phyloP scores from a whole-genome alignment of 2,329 filamentous ascomycete species.

The Lecanoromycetidae sp. region DNA sequence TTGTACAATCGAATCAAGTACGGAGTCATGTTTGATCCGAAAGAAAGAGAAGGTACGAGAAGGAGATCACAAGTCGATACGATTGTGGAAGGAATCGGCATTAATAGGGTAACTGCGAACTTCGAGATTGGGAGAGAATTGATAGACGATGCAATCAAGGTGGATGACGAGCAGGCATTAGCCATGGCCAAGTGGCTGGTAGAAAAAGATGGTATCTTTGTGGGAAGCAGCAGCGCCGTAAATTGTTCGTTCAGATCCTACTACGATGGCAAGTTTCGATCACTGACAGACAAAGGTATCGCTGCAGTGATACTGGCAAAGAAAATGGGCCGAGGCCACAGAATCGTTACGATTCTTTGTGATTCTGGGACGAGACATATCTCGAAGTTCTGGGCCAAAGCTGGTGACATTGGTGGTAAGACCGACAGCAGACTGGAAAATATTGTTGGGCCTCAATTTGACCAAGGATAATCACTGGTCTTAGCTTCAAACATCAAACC shows the following conservation, averaged over 20 bases:
- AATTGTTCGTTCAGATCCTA: conserved; percentile 51
- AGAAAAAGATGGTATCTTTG: conserved; percentile 87
- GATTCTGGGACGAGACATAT: conserved; percentile 40
- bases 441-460: conserved; percentile 26
- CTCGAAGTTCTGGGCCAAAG: conserved; percentile 40
- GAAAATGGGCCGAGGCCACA: conserved; percentile 36
- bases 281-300: conserved; percentile 28
- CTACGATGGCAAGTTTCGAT: conserved; percentile 1
- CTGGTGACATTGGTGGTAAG: conserved; percentile 34
- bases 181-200: conserved; percentile 94
- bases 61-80: conserved; percentile 86
- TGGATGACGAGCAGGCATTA: conserved; percentile 79
- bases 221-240: conserved; percentile 90
- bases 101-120: conserved; percentile 88
- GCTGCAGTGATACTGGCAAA: conserved; percentile 36
- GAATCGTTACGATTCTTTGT: conserved; percentile 37
- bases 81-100: conserved; percentile 89
- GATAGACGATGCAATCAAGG: conserved; percentile 79
- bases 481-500: background rate
- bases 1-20: conserved; percentile 84
- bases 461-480: background rate
- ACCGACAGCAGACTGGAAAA: conserved; percentile 32
- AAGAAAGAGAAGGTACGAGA: conserved; percentile 81
- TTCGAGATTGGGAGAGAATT: conserved; percentile 78
- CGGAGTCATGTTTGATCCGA: conserved; percentile 88